Evolutionary conservation across 345 rosid genomes (phyloP).

Genomic region (Rhizophora mangle): DNA sequence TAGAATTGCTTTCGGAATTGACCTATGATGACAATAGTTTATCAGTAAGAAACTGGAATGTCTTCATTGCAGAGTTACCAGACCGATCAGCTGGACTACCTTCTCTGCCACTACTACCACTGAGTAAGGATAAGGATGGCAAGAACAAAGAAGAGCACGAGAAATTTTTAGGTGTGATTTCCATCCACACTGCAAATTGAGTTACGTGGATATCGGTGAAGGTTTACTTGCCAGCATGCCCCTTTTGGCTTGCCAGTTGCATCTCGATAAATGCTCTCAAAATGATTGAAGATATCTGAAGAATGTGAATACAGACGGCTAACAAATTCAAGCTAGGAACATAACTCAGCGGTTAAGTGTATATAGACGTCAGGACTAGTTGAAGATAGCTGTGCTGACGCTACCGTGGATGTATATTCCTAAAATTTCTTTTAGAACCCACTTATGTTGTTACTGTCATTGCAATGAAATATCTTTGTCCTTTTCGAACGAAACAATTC

Average conservation of each 20-base stretch:
- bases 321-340: conserved; percentile 15
- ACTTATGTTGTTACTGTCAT: conserved; percentile 3
- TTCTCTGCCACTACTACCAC: conserved; percentile 49
- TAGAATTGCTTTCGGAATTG: neutral
- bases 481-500: neutral
- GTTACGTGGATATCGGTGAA: conserved; percentile 16
- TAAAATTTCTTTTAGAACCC: conserved; percentile 10
- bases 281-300: conserved; percentile 13
- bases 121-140: conserved; percentile 58
- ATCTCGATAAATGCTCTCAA: neutral
- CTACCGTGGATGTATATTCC: conserved; percentile 7
- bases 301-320: conserved; percentile 10
- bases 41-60: neutral
- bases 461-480: conserved; percentile 16
- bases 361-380: conserved; percentile 31
- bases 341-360: conserved; percentile 14
- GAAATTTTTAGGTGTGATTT: conserved; percentile 69
- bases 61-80: conserved; percentile 59
- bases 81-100: conserved; percentile 54
- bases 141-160: conserved; percentile 77
- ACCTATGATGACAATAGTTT: neutral
- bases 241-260: neutral
- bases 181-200: conserved; percentile 67
- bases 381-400: conserved; percentile 51
- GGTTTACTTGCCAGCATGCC: neutral